Evolutionary conservation across 2,329 filamentous ascomycete genomes (phyloP).

Genomic region (Fusarium liriodendri): DNA sequence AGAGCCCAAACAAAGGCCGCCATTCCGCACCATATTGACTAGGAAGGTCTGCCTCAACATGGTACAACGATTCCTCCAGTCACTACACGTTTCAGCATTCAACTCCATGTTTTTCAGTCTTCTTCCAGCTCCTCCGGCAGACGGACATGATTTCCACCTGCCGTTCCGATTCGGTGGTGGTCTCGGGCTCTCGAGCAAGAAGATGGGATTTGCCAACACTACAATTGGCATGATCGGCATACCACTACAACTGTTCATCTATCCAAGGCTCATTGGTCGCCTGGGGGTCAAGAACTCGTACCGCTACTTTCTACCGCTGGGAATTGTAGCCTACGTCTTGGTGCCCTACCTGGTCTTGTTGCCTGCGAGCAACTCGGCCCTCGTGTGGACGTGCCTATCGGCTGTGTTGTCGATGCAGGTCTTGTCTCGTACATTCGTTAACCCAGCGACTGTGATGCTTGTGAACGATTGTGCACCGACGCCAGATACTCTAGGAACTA

Average conservation of each 20-base stretch:
- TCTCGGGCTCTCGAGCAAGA: neutral
- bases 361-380: neutral
- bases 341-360: neutral
- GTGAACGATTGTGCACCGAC: slow-evolving; percentile 41
- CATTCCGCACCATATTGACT: neutral
- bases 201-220: neutral
- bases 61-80: neutral
- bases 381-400: neutral
- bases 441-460: slow-evolving; percentile 40
- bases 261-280: neutral
- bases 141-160: neutral
- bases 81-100: neutral
- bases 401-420: slow-evolving; percentile 33
- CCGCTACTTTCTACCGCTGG: neutral
- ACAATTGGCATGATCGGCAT: neutral
- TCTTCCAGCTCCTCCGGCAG: neutral
- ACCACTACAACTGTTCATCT: neutral
- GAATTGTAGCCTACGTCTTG: neutral
- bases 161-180: neutral
- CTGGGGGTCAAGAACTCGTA: neutral
- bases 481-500: slow-evolving; percentile 34
- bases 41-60: neutral
- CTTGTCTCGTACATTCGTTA: slow-evolving; percentile 38
- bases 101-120: neutral
- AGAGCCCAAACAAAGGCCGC: neutral